Percentiles rank a stretch among this genome's conserved stretches.
Conservation (phyloP, 345 rosid species). For the Populus ilicifolia region DNA sequence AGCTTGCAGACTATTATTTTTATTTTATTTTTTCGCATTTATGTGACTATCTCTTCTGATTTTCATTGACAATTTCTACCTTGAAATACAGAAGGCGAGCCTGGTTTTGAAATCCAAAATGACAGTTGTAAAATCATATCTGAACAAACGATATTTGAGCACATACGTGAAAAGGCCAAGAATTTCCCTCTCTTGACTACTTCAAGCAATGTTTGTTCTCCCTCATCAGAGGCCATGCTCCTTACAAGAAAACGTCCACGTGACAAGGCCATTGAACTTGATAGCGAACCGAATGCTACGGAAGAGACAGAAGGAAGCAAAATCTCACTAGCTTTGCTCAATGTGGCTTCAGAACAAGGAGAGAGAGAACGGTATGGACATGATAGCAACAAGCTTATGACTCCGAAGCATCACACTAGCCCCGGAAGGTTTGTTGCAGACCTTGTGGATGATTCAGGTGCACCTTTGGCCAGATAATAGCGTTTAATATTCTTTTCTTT, state of each 20-base stretch:
- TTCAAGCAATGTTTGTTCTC: conserved; percentile 32
- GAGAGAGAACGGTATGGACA: conserved; percentile 16
- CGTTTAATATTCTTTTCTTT: neutral
- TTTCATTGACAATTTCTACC: conserved; percentile 10
- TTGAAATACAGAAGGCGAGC: conserved; percentile 35
- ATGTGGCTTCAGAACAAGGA: conserved; percentile 20
- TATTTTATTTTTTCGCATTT: neutral
- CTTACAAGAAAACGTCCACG: conserved; percentile 46
- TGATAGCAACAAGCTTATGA: conserved; percentile 16
- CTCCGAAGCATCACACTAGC: conserved; percentile 5
- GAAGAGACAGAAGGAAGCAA: conserved; percentile 22
- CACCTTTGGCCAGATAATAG: conserved; percentile 1
- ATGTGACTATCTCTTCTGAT: neutral
- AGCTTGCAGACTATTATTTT: neutral
- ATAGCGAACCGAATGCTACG: conserved; percentile 18
- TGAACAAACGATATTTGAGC: conserved; percentile 64
- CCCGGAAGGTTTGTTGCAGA: conserved; percentile 23
- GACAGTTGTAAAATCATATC: conserved; percentile 51
- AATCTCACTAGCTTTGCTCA: conserved; percentile 22
- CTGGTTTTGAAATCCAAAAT: conserved; percentile 33
- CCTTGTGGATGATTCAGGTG: conserved; percentile 38
- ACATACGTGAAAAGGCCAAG: conserved; percentile 80
- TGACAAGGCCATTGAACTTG: conserved; percentile 36
- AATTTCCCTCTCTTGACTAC: conserved; percentile 47
- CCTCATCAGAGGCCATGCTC: conserved; percentile 35